Conservation (phyloP, 2,329 filamentous ascomycete genomes). For the Fusarium chuoi region DNA sequence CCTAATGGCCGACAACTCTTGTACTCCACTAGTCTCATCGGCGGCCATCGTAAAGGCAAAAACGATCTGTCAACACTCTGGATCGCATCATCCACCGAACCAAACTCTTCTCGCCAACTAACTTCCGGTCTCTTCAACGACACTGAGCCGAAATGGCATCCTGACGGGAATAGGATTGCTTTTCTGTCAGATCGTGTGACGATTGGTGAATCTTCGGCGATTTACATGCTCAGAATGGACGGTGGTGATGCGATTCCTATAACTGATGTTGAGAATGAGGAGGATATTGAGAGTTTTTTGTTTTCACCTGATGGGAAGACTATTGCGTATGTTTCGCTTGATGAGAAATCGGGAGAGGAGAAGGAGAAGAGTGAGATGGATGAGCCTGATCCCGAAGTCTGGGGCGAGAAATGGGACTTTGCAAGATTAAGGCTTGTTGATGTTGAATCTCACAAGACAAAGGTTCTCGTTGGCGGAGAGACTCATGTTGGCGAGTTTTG, state of each 20-base stretch:
- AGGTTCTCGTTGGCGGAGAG: conserved; percentile 6
- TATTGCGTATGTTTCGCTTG: conserved; percentile 28
- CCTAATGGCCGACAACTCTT: conserved; percentile 7
- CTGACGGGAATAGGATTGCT: neutral
- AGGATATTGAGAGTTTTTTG: conserved; percentile 13
- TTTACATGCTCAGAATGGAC: conserved; percentile 31
- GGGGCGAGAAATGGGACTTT: conserved; percentile 50
- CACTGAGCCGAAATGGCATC: conserved; percentile 7
- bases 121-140: conserved; percentile 13
- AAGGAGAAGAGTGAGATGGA: conserved; percentile 43
- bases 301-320: conserved; percentile 23
- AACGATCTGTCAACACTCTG: conserved; percentile 24
- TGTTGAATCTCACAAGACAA: conserved; percentile 39
- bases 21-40: conserved; percentile 5
- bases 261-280: conserved; percentile 20
- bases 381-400: conserved; percentile 49
- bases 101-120: conserved; percentile 5
- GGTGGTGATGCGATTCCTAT: conserved; percentile 30
- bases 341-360: conserved; percentile 12
- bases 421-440: conserved; percentile 47
- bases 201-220: conserved; percentile 43
- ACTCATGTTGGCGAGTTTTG: conserved; percentile 14
- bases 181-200: conserved; percentile 39
- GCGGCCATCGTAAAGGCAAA: conserved; percentile 13
- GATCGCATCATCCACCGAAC: conserved; percentile 21